Evolutionary conservation across 495 filamentous ascomycete species (phyloP).

Genomic region (Cercophora sp.): DNA sequence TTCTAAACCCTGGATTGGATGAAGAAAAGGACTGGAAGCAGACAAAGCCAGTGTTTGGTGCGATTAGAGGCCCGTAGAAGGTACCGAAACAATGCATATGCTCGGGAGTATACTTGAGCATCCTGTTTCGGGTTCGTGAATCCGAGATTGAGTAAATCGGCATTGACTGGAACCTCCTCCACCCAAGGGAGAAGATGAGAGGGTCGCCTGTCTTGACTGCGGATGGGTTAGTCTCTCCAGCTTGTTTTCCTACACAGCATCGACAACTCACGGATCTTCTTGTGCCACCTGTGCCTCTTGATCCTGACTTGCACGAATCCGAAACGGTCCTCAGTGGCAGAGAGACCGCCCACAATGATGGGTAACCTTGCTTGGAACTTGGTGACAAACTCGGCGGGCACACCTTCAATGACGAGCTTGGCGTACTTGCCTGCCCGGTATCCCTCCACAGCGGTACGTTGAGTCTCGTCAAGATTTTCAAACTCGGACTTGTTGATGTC

Average conservation of each 20-base stretch:
- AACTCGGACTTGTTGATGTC: conserved; percentile 94
- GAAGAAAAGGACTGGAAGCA: conserved; percentile 89
- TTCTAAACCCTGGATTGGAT: conserved; percentile 84
- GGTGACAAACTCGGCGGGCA: conserved; percentile 87
- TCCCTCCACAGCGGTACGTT: conserved; percentile 79
- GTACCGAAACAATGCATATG: conserved; percentile 98
- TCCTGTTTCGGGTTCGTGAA: conserved; percentile 85
- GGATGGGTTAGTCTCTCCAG: background rate
- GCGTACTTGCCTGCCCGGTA: conserved; percentile 92
- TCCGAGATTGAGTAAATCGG: conserved; percentile 94
- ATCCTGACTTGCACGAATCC: conserved; percentile 94
- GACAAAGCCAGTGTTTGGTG: conserved; percentile 92
- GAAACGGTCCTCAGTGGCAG: conserved; percentile 89
- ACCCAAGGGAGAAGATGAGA: conserved; percentile 95
- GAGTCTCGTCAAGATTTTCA: conserved; percentile 72
- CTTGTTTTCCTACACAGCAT: background rate
- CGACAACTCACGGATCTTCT: conserved; percentile 66
- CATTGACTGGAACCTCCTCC: conserved; percentile 88
- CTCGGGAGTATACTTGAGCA: conserved; percentile 84
- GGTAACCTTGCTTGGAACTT: conserved; percentile 83
- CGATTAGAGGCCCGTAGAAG: conserved; percentile 90
- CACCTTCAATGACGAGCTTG: conserved; percentile 78
- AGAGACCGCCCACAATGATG: conserved; percentile 82
- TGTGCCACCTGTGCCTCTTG: conserved; percentile 97
- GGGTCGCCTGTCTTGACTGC: conserved; percentile 89